These are phyloP conservation scores for Vitis hybrid DNA, from an alignment of 177 flowering plant genomes.

Conservation along the genomic window DNA sequence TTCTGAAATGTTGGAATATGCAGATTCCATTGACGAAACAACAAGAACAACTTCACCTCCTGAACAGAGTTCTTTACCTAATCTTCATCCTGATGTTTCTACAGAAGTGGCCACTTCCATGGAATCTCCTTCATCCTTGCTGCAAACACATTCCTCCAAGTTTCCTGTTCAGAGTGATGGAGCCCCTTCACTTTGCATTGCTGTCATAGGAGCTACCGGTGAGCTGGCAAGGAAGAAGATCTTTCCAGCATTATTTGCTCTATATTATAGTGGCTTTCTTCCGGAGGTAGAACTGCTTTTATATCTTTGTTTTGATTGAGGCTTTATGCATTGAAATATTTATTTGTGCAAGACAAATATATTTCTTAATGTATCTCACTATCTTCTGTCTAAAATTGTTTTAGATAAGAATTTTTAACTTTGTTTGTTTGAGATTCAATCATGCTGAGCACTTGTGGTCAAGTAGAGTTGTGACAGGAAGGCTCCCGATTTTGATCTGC, in stretches of 20 bases:
- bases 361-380: too few species aligned
- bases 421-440: background rate
- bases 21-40: conserved; percentile 22
- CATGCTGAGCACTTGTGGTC: background rate
- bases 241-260: conserved; percentile 69
- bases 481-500: background rate
- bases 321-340: background rate
- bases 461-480: background rate
- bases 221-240: conserved; percentile 58
- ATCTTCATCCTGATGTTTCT: conserved; percentile 10
- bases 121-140: conserved; percentile 14
- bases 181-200: conserved; percentile 48
- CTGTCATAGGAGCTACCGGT: conserved; percentile 67
- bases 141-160: conserved; percentile 16
- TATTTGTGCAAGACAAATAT: too few species aligned
- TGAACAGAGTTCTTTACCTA: conserved; percentile 8
- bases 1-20: background rate
- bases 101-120: background rate
- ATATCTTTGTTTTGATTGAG: background rate
- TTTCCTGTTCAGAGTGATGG: conserved; percentile 12
- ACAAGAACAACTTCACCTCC: background rate
- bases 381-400: too few species aligned
- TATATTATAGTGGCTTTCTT: conserved; percentile 61
- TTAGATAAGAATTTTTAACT: too few species aligned
- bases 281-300: conserved; percentile 45